These are phyloP conservation scores for Endocalyx cinctus DNA, from an alignment of 2,329 filamentous ascomycete species.

Conservation along the genomic window DNA sequence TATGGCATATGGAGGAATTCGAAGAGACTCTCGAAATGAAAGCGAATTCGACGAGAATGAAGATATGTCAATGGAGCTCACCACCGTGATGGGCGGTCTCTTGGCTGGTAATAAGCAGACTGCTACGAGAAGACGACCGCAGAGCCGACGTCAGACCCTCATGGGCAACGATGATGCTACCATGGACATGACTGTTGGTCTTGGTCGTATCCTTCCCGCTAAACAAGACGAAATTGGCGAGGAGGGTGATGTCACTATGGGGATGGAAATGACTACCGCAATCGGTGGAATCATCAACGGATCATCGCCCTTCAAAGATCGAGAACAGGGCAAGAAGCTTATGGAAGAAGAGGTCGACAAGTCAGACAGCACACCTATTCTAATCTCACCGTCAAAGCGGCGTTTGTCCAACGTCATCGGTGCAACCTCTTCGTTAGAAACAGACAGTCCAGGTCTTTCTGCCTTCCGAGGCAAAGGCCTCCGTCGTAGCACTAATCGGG, in stretches of 20 bases:
- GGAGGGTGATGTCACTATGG: slow-evolving; percentile 43
- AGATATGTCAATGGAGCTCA: slow-evolving; percentile 78
- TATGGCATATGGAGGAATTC: slow-evolving; percentile 69
- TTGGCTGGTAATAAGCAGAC: slow-evolving; percentile 30
- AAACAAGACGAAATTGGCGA: slow-evolving; percentile 30
- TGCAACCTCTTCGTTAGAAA: slow-evolving; percentile 39
- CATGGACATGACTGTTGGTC: slow-evolving; percentile 61
- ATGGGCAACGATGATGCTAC: slow-evolving; percentile 43
- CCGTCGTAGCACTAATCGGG: slow-evolving; percentile 44
- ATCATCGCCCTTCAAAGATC: slow-evolving; percentile 32
- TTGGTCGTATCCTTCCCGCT: slow-evolving; percentile 49
- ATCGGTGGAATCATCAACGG: slow-evolving; percentile 57
- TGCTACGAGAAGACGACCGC: slow-evolving; percentile 22
- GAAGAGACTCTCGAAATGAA: slow-evolving; percentile 24
- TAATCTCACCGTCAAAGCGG: slow-evolving; percentile 33
- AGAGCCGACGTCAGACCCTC: slow-evolving; percentile 20
- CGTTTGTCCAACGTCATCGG: slow-evolving; percentile 24
- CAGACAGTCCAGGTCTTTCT: slow-evolving; percentile 51
- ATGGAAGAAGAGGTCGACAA: slow-evolving; percentile 56
- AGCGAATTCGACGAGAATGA: slow-evolving; percentile 46
- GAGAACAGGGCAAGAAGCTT: slow-evolving; percentile 47
- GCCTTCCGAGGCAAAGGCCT: slow-evolving; percentile 46
- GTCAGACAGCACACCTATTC: slow-evolving; percentile 40
- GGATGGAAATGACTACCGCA: slow-evolving; percentile 64
- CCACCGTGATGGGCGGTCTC: slow-evolving; percentile 58